Evolutionary conservation across 495 filamentous ascomycete genomes (phyloP), one percentile per base, ranked within the genome.

Genomic region (Penicillium daleae): DNA sequence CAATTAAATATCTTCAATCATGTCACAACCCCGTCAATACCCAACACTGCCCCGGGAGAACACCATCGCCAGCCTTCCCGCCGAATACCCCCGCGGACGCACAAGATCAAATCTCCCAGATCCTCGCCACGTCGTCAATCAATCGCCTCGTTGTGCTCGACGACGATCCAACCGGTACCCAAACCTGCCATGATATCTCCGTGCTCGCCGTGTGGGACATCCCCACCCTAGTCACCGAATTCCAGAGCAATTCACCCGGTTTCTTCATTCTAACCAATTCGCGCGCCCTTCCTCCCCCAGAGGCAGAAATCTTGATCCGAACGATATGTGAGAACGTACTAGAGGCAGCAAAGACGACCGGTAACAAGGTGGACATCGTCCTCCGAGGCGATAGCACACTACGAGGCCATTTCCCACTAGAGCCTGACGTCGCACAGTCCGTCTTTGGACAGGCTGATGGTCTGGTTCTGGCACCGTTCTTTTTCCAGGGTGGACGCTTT

Each of bases 261-360:
- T 85, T 85, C 71, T 85, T 85, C 74, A 84, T 85, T 57, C 73
- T 85, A 15, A 85, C 83, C 32, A 85, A 85, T 63, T 84, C 83
- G 1, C 79, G 82, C 53, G 83, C 83, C 27, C 73, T 84, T 10
- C 78, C 79, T 9, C 75, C 82, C 13, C 37, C 60, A 3, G 74
- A 78, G 39, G 82, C 81, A 17, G 70, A 74, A 42, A 40, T 33
- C 6, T 72, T 85, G 3, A 78, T 84, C 57, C 65, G 61, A 31
- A 69, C 65, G n/a, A 83, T 85, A 57, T 82, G 80, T 63, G 32
- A 63, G n/a, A 83, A 83, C 49, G 63, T 85, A 15, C 57, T 65
- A n/a, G 27, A 63, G 53, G 82, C 78, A 4, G 82, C 81, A 0
- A 62, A 65, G 27, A 52, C 55, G 2, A 76, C 77, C 2, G 73